Conservation (phyloP, 2,329 filamentous ascomycete genomes). For the Pseudodiploospora longispora region DNA sequence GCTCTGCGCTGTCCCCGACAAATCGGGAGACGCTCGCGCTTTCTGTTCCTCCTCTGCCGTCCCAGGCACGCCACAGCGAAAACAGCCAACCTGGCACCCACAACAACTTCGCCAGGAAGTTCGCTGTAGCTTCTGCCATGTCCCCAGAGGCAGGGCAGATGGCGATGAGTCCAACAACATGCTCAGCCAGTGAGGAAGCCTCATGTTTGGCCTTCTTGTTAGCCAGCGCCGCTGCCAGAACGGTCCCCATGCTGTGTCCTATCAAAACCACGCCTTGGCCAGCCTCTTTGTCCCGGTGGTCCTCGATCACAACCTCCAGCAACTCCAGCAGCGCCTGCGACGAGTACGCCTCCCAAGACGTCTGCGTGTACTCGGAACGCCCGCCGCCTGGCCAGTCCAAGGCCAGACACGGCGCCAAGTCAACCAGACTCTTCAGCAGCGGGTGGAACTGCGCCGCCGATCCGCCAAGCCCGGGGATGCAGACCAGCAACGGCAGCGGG, state of each 20-base stretch:
- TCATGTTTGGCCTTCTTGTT: conserved; percentile 33
- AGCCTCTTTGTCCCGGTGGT: conserved; percentile 56
- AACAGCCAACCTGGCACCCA: conserved; percentile 66
- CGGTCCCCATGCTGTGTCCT: conserved; percentile 85
- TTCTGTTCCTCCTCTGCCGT: conserved; percentile 67
- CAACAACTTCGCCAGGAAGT: conserved; percentile 48
- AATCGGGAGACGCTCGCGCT: conserved; percentile 76
- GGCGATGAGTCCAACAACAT: conserved; percentile 69
- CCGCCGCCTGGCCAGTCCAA: conserved; percentile 91
- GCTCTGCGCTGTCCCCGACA: conserved; percentile 58
- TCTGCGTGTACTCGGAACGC: conserved; percentile 64
- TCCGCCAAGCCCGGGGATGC: conserved; percentile 89
- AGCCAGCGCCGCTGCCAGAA: conserved; percentile 65
- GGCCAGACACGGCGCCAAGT: conserved; percentile 71
- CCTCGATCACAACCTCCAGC: conserved; percentile 64
- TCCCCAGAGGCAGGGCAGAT: conserved; percentile 71
- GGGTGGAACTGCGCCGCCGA: conserved; percentile 82
- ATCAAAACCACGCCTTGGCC: conserved; percentile 71
- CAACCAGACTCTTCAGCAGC: conserved; percentile 71
- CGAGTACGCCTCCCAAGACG: conserved; percentile 69
- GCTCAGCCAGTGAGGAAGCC: conserved; percentile 42
- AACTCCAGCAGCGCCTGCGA: conserved; percentile 68
- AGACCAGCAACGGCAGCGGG: conserved; percentile 77
- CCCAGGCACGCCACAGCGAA: conserved; percentile 67
- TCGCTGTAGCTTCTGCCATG: conserved; percentile 37